A percentile compares a stretch with the other conserved stretches of the same genome.
These are phyloP conservation scores for Acacia crassicarpa DNA, from an alignment of 306 rosid species.

Conservation along the genomic window DNA sequence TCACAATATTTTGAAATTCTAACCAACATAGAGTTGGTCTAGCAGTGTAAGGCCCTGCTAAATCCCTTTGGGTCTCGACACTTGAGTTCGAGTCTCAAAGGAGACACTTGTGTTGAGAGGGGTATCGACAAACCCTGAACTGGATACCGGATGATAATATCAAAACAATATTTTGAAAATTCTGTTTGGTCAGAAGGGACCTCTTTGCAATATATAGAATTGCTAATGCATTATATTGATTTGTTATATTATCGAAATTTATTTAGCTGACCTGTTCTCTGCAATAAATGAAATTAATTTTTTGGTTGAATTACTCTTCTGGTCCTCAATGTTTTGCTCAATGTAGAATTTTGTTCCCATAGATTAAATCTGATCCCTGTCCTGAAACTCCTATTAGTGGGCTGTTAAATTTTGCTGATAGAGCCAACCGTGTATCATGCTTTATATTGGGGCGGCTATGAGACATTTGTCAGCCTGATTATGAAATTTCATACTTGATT, in stretches of 20 bases:
- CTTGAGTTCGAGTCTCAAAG: too few species aligned
- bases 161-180: background rate
- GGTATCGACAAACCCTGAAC: too few species aligned
- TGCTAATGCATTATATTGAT: background rate
- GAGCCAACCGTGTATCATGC: background rate
- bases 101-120: too few species aligned
- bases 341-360: background rate
- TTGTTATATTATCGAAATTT: background rate
- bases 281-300: background rate
- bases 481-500: background rate
- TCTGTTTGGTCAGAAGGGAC: background rate
- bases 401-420: background rate
- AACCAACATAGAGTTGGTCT: too few species aligned
- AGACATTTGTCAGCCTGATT: background rate
- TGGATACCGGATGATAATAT: too few species aligned
- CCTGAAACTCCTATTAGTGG: background rate
- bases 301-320: background rate
- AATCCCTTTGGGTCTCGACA: too few species aligned
- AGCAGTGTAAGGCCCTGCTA: too few species aligned
- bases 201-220: background rate
- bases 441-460: background rate
- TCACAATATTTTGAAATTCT: background rate
- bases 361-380: background rate
- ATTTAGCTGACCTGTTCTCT: background rate
- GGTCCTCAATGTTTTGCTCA: background rate